Base-by-base conservation (phyloP, 345 rosid genomes). In the Eucalyptus albens region DNA sequence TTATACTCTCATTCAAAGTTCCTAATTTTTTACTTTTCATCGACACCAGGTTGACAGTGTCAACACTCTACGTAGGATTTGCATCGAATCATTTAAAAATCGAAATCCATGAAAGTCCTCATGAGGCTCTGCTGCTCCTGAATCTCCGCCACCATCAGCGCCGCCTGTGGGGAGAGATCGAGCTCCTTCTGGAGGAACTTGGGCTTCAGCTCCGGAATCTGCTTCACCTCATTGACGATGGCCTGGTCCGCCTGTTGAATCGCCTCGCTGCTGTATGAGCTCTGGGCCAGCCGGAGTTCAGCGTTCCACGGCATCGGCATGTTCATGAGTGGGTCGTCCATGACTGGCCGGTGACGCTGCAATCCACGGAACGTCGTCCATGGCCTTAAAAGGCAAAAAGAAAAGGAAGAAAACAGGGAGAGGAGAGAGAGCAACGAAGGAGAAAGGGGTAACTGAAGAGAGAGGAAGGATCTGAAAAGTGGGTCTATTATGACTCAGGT, bases 91-190 rank as follows among this genome's bases (percentile, higher is more conserved):
- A 50, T 50, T 50, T 50, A 50, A 50, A 50, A 50, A 50, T 50
- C 53, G 19, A 50, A 50, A 50, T 50, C 53, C 53, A 50, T 15
- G 53, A 15, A 50, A 50, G 98, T 98, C 92, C 92, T 96, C 96
- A 97, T 95, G 91, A 98, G 90, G 87, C 97, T 94, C 95, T 98
- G 99, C 87, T 98, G 99, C 87, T 97, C 99, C 22, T 96, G 99
- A 89, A 98, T 94, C 94, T 97, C 99, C 3, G 96, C 98, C 2
- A 98, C 91, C 97, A 98, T 96, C 81, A 95, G 50, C 16, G 99
- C 95, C 12, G 96, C 98, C 26, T 96, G 99, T 2, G 99, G 98
- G 1, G 98, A 97, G 11, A 97, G 93, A 89, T 97, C 95, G 81
- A 97, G 93, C 24, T 96, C 96, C 11, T 94, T 95, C 91, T 93